Base-by-base conservation (phyloP, 2,329 filamentous ascomycete genomes). In the Moelleriella libera region DNA sequence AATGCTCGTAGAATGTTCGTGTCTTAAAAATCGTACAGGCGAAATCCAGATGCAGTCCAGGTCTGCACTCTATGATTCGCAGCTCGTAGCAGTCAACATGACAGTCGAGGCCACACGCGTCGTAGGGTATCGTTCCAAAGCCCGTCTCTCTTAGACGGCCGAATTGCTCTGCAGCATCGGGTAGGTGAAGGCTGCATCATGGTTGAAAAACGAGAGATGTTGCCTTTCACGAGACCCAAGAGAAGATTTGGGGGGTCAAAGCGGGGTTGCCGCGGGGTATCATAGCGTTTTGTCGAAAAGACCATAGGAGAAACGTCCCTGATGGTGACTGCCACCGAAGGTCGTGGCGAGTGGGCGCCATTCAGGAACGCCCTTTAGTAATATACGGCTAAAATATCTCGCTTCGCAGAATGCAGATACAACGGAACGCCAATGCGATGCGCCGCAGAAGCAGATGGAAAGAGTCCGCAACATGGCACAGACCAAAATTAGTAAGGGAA, bases 381-480 rank as follows among this genome's bases (percentile, higher is more conserved):
- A 37, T 37, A 12, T 12, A 12, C 34, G 34, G 12, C 34, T 12
- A 12, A 37, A 37, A 37, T 37, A 12, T 37, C 34, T 12, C 34
- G 34, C 34, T 37, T 37, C 34, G 34, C 34, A 37, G 34, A 37
- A 37, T 4, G 34, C 34, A 37, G 32, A 44, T 43, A 44, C 45
- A 44, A 14, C 28, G 37, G 10, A 48, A 51, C 51, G 49, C 48
- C 49, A 40, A 49, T 48, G 51, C 47, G 31, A 48, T 48, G 44
- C 44, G 47, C 37, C 28, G 30, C 30, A 11, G 29, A 41, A 9
- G 34, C 8, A 37, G 12, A 37, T 8, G 34, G 5, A 37, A 37
- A 37, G 34, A 9, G 34, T 37, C 34, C 8, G 8, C 34, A 2
- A 37, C 34, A 63, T 58, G 60, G 63, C 61, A 45, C 60, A 60